Evolutionary conservation across 106 monocot species (phyloP).

Genomic region (Dendrobium chrysotoxum): DNA sequence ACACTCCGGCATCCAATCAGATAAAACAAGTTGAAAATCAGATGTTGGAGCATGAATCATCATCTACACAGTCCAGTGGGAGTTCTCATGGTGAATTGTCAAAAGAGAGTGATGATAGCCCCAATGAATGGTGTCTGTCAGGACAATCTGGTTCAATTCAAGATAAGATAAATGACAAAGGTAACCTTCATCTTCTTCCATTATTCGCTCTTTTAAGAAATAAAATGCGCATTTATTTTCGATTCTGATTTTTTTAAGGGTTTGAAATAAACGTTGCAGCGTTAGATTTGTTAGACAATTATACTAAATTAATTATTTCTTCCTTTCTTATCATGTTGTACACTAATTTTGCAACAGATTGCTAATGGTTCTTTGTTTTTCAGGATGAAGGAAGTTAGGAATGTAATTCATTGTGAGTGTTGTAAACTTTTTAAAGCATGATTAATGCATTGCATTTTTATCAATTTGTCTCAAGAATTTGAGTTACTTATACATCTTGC

Average conservation of each 20-base stretch:
- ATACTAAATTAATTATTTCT: not conserved
- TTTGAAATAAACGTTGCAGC: not conserved
- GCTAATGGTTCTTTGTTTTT: not conserved
- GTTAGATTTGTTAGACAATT: not conserved
- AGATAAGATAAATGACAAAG: not conserved
- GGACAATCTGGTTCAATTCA: not conserved
- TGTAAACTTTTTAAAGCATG: too few relatives aligned
- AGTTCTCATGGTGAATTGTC: not conserved
- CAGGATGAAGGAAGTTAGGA: not conserved
- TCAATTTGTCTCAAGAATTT: too few relatives aligned
- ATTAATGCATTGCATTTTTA: too few relatives aligned
- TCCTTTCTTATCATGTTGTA: not conserved
- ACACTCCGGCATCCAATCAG: not conserved
- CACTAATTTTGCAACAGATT: not conserved
- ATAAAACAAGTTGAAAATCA: conserved; percentile 1
- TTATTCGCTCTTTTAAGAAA: not conserved
- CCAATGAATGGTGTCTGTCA: not conserved
- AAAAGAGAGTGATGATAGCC: conserved; percentile 1
- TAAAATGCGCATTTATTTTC: not conserved
- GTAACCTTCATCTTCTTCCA: not conserved
- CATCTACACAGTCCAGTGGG: not conserved
- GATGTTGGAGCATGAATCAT: not conserved
- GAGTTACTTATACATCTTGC: too few relatives aligned
- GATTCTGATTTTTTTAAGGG: not conserved
- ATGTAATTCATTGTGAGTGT: too few relatives aligned